A percentile compares a stretch with the other conserved stretches of the same genome.
phyloP scores from a whole-genome alignment of 1,284 basidiomycete species.

The Ceratobasidium sp. region DNA sequence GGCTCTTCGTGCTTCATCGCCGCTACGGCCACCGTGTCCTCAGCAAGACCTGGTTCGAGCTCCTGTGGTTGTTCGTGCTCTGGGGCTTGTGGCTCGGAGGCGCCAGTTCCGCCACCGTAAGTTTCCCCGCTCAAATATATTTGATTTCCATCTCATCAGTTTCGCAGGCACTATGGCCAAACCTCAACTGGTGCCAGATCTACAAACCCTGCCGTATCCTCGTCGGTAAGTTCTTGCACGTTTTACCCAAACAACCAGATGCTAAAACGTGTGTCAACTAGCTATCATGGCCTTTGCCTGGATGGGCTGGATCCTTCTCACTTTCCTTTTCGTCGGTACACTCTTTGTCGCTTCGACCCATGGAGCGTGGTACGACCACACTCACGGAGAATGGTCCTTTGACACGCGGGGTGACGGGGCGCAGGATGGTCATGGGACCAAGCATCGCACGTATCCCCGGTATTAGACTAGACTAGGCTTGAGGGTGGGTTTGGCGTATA shows the following conservation, averaged over 20 bases:
- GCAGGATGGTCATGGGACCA: conserved; percentile 37
- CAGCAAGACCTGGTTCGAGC: conserved; percentile 42
- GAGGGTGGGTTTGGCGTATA: background rate
- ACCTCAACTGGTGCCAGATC: conserved; percentile 44
- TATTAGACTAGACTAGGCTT: conserved; percentile 11
- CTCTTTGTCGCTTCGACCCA: conserved; percentile 34
- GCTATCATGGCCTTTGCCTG: conserved; percentile 36
- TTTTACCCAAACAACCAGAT: background rate
- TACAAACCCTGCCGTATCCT: conserved; percentile 42
- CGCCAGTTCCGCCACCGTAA: conserved; percentile 26
- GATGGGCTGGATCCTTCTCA: conserved; percentile 36
- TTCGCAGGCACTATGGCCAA: conserved; percentile 20
- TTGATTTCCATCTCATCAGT: too few relatives aligned
- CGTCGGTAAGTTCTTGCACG: conserved; percentile 15
- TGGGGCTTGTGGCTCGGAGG: conserved; percentile 39
- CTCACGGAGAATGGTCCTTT: conserved; percentile 35
- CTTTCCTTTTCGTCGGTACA: conserved; percentile 35
- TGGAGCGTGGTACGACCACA: conserved; percentile 40
- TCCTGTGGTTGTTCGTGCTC: conserved; percentile 24
- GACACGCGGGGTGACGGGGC: conserved; percentile 27
- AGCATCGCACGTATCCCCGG: conserved; percentile 38
- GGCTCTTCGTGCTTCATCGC: conserved; percentile 32
- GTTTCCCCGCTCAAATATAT: background rate
- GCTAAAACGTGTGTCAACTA: background rate
- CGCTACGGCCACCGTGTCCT: conserved; percentile 34